These are phyloP conservation scores for Emmonsiellopsis sp. DNA, from an alignment of 2,329 filamentous ascomycete genomes.

Conservation along the genomic window DNA sequence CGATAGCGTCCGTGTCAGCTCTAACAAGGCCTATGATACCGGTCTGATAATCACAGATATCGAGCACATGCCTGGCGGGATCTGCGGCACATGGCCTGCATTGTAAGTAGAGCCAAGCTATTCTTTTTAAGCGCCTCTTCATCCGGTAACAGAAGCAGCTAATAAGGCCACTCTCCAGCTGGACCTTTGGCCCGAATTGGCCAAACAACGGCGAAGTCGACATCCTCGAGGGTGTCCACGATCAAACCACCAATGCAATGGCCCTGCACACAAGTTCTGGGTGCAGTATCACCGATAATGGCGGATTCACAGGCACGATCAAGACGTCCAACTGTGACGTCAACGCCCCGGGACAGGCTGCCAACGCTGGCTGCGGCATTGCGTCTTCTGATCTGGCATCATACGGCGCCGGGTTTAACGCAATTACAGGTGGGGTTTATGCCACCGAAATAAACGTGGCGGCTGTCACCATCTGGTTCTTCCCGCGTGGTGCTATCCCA, in stretches of 20 bases:
- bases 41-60: slow-evolving; percentile 29
- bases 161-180: slow-evolving; percentile 11
- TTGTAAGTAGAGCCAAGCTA: slow-evolving; percentile 10
- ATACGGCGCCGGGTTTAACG: slow-evolving; percentile 59
- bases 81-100: slow-evolving; percentile 32
- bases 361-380: not conserved
- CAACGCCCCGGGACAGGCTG: not conserved
- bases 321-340: not conserved
- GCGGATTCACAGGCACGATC: slow-evolving; percentile 7
- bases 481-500: slow-evolving; percentile 29
- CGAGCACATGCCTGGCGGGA: slow-evolving; percentile 22
- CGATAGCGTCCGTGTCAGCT: slow-evolving; percentile 20
- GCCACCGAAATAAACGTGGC: slow-evolving; percentile 46
- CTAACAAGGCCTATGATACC: slow-evolving; percentile 17
- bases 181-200: slow-evolving; percentile 51
- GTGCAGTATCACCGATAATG: slow-evolving; percentile 13
- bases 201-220: slow-evolving; percentile 59
- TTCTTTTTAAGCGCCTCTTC: not conserved
- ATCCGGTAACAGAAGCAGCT: not conserved
- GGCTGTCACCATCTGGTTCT: slow-evolving; percentile 40
- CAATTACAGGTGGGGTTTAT: slow-evolving; percentile 53
- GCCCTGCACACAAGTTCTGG: slow-evolving; percentile 49
- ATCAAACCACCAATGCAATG: slow-evolving; percentile 44
- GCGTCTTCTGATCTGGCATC: slow-evolving; percentile 39
- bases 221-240: slow-evolving; percentile 61